phyloP scores from a whole-genome alignment of 139 green algal species.

The Coccomyxa sp. region DNA sequence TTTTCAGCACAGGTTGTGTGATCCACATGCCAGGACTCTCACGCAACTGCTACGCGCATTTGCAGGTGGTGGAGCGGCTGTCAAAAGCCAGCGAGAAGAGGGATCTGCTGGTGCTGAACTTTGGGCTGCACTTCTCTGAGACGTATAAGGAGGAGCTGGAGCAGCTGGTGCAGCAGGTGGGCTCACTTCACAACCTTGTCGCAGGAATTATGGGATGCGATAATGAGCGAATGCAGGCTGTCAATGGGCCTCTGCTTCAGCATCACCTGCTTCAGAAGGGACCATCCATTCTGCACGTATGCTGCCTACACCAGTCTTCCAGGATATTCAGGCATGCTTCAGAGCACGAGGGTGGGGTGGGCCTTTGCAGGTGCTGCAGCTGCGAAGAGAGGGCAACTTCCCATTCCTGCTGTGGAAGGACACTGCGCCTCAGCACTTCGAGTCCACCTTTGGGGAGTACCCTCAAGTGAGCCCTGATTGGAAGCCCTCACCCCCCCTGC shows the following conservation, averaged over 20 bases:
- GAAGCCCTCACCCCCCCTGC: too few species aligned
- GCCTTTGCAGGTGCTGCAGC: background rate
- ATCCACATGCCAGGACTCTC: too few species aligned
- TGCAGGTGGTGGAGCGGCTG: slow-evolving; percentile 1
- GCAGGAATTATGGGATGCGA: background rate
- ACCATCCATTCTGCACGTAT: background rate
- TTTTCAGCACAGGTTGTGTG: too few species aligned
- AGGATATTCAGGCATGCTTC: background rate
- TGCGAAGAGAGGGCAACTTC: background rate
- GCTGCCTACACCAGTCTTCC: background rate
- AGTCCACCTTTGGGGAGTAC: slow-evolving; percentile 15
- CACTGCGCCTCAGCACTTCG: slow-evolving; percentile 25
- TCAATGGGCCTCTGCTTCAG: background rate
- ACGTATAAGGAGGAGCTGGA: slow-evolving; percentile 10
- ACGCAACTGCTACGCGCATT: too few species aligned
- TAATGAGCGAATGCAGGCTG: background rate
- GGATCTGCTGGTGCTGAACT: slow-evolving; percentile 17
- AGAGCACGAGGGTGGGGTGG: background rate
- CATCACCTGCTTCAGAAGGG: background rate
- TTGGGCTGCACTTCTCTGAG: slow-evolving; percentile 18
- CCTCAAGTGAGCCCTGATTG: too few species aligned
- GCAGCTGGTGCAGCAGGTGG: background rate
- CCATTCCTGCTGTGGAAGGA: slow-evolving; percentile 19
- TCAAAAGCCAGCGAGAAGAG: background rate
- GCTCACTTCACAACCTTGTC: background rate